Base-by-base conservation (phyloP, 257 asterid genomes). In the Solanum dulcamara region DNA sequence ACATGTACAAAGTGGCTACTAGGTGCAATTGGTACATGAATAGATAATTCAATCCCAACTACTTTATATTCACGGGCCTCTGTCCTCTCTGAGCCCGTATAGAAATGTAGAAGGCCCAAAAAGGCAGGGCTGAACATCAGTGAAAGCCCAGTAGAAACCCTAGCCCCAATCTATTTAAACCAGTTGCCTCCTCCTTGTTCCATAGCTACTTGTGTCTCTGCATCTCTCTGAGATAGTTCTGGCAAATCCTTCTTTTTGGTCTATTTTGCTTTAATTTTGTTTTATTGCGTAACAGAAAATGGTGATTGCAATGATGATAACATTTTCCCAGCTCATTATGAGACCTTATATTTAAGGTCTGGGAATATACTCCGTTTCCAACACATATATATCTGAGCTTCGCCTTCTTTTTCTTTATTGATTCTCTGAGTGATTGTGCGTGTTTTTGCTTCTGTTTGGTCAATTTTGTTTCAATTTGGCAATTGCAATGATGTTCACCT, bases 281-380 rank as follows among this genome's bases (percentile, higher is more conserved):
- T 68, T 44, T 75, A 24, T 3, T 7, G 7, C 12, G 13, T 75
- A 7, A 1, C 5, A 15, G 1, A 4, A 7, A 8, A 0, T 2
- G 51, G 32, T 13, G 35, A 85, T 87, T 28, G 93, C 92, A 3
- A 66, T 92, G 94, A 92, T 88, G 93, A 90, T 53, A 55, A 82
- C 84, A 87, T 88, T 87, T 88, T 90, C 93, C 93, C 92, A 91
- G 95, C 93, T 92, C 93, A 90, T 90, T 89, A 90, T 88, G 95
- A 92, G 95, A 83, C 86, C 88, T 91, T 77, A 77, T 90, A 71
- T 60, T 85, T 81, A 83, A 85, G 88, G 89, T 85, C 89, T 5
- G 83, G 90, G 93, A 90, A 85, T 77, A 42, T 42, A 89, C 40
- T 85, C 13, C 51, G 30, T 83, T 57, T 89, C 89, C 87, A 86